Percentiles rank a stretch among this genome's conserved stretches.
Conservation (phyloP, 164 flowering plant species). For the Houttuynia cordata region DNA sequence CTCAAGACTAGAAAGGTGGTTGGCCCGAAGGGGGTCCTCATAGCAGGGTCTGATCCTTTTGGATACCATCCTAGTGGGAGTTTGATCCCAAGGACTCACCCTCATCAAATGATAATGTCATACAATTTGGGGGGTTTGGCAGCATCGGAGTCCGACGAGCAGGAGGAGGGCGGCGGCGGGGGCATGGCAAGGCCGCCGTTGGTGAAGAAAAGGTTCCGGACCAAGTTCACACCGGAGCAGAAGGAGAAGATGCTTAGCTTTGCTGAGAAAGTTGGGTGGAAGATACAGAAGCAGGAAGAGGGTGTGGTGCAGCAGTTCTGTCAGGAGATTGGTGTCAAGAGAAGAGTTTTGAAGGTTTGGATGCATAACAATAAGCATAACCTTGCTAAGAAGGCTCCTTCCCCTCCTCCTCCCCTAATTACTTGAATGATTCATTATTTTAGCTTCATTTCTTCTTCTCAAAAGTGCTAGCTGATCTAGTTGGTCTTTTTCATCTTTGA, state of each 20-base stretch:
- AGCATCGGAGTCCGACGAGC: constrained; percentile 59
- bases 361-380: constrained; percentile 93
- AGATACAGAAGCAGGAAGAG: constrained; percentile 81
- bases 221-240: constrained; percentile 74
- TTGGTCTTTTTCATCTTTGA: too few relatives aligned
- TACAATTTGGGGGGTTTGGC: constrained; percentile 31
- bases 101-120: constrained; percentile 52
- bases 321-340: constrained; percentile 75
- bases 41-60: constrained; percentile 22
- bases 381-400: constrained; percentile 46
- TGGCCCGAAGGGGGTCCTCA: constrained; percentile 24
- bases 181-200: constrained; percentile 16
- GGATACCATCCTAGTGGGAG: constrained; percentile 34
- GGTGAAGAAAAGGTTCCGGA: constrained; percentile 66
- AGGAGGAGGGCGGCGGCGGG: constrained; percentile 23
- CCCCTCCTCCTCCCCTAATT: background rate
- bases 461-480: too few relatives aligned
- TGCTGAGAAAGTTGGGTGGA: constrained; percentile 90
- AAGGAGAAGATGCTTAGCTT: constrained; percentile 79
- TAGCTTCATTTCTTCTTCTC: background rate
- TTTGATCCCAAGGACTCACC: constrained; percentile 20
- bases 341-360: constrained; percentile 92
- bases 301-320: constrained; percentile 70
- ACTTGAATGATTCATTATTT: background rate
- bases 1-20: constrained; percentile 34